phyloP scores from a whole-genome alignment of 1,139 yeast species.

The Yamadazyma trypodendri region DNA sequence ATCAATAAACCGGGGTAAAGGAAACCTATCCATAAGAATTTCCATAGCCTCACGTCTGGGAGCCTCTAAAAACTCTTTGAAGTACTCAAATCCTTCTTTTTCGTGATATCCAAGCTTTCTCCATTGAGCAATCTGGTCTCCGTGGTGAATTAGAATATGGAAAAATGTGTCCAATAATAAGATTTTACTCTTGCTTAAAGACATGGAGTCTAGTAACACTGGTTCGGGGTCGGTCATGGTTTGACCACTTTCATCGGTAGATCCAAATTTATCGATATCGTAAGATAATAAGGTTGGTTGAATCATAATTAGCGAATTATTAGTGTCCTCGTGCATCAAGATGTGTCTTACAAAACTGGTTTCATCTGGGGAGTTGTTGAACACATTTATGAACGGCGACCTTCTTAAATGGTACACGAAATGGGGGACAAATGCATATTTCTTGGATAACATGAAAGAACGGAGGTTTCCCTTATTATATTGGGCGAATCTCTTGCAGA shows the following conservation, averaged over 20 bases:
- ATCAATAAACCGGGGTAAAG: slow-evolving; percentile 92
- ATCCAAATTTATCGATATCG: slow-evolving; percentile 52
- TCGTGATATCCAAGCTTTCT: slow-evolving; percentile 67
- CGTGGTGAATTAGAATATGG: slow-evolving; percentile 71
- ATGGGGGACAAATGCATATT: slow-evolving; percentile 77
- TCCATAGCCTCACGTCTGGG: slow-evolving; percentile 73
- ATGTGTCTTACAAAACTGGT: slow-evolving; percentile 68
- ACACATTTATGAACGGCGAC: slow-evolving; percentile 67
- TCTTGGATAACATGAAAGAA: slow-evolving; percentile 75
- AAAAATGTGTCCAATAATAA: slow-evolving; percentile 71
- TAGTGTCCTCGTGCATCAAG: slow-evolving; percentile 64
- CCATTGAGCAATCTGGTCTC: slow-evolving; percentile 69
- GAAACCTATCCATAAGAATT: slow-evolving; percentile 67
- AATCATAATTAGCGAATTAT: slow-evolving; percentile 67
- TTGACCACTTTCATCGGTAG: slow-evolving; percentile 43
- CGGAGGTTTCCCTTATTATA: slow-evolving; percentile 73
- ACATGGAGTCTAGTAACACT: slow-evolving; percentile 66
- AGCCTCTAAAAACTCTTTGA: slow-evolving; percentile 56
- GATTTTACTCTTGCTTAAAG: slow-evolving; percentile 60
- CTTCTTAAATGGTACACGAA: slow-evolving; percentile 71
- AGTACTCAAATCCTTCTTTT: slow-evolving; percentile 59
- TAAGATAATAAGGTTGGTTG: slow-evolving; percentile 72
- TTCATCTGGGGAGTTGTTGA: slow-evolving; percentile 80
- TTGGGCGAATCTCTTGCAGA: slow-evolving; percentile 87
- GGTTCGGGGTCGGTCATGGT: slow-evolving; percentile 46